Conservation (phyloP, 2,329 filamentous ascomycete species). For the Acephala macrosclerotiorum region DNA sequence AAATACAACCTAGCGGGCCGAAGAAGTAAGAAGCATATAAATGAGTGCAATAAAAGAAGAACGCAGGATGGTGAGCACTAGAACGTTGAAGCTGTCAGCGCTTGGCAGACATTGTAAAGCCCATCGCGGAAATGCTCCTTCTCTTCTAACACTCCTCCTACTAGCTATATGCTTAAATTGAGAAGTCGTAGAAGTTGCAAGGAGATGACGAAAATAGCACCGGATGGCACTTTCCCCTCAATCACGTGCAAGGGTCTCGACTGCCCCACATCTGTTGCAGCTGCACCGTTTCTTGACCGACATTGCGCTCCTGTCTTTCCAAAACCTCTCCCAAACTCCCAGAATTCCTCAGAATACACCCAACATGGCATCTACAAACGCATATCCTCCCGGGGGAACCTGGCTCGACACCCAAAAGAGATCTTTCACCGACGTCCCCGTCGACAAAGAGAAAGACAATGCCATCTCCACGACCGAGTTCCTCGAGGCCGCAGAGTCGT, state of each 20-base stretch:
- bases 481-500: conserved; percentile 86
- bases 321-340: neutral
- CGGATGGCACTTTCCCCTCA: neutral
- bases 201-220: neutral
- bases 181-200: neutral
- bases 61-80: neutral
- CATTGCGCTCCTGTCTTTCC: conserved; percentile 9
- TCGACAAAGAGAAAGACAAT: conserved; percentile 77
- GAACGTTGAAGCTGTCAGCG: neutral
- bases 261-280: neutral
- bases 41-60: neutral
- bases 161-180: neutral
- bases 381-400: conserved; percentile 56
- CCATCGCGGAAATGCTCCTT: neutral
- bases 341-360: conserved; percentile 2
- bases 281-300: conserved; percentile 8
- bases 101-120: neutral
- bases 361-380: conserved; percentile 37
- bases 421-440: conserved; percentile 83
- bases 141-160: neutral
- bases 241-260: conserved; percentile 6
- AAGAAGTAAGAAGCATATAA: neutral
- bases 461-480: conserved; percentile 86
- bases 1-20: conserved; percentile 3
- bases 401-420: conserved; percentile 86